A percentile compares a stretch with the other conserved stretches of the same genome.
Evolutionary conservation across 2,329 filamentous ascomycete species (phyloP).

Genomic region (Penicillium sclerotigenum): DNA sequence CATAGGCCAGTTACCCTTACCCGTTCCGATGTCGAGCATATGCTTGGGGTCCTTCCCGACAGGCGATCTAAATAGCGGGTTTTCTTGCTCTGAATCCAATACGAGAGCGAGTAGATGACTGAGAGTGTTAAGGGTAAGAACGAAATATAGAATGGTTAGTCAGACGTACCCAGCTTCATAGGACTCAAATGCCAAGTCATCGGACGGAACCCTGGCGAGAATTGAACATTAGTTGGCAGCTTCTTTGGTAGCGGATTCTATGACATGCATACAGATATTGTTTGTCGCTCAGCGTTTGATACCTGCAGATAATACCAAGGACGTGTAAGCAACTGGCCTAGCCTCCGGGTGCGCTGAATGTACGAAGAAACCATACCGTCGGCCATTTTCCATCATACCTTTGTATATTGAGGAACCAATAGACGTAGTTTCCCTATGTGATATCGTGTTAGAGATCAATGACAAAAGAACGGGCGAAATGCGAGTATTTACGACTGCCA

Average conservation of each 20-base stretch:
- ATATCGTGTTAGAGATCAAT: neutral
- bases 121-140: neutral
- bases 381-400: conserved; percentile 16
- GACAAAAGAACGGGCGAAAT: neutral
- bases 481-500: conserved; percentile 14
- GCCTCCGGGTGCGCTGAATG: neutral
- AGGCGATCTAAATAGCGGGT: conserved; percentile 15
- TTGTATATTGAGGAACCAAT: conserved; percentile 18
- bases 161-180: conserved; percentile 17
- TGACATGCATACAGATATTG: conserved; percentile 11
- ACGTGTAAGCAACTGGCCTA: neutral
- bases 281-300: conserved; percentile 14
- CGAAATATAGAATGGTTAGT: neutral
- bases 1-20: conserved; percentile 11
- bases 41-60: conserved; percentile 6
- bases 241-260: neutral
- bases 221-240: neutral
- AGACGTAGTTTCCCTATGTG: conserved; percentile 13
- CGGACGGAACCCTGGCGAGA: conserved; percentile 12
- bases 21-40: conserved; percentile 15
- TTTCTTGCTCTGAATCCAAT: conserved; percentile 10
- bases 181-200: conserved; percentile 17
- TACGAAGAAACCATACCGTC: conserved; percentile 8
- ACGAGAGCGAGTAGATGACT: conserved; percentile 16
- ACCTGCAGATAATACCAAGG: conserved; percentile 1